Conservation (phyloP, 192 early-diverging fungal species). For the Coemansia sp. region DNA sequence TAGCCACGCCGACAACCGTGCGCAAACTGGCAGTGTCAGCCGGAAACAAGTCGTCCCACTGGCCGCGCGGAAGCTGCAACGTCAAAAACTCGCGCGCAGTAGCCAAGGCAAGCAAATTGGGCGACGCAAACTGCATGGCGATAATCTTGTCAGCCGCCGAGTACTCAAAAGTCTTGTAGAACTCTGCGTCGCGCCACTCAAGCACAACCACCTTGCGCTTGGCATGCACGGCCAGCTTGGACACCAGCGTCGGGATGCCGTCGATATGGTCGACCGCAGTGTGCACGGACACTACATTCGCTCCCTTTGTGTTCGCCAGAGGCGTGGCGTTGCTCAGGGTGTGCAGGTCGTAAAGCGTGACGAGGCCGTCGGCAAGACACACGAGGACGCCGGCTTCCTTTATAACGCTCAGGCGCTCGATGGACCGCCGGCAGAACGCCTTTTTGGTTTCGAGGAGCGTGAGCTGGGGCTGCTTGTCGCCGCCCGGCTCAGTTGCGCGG, state of each 20-base stretch:
- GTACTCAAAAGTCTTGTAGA: slow-evolving; percentile 68
- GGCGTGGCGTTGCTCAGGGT: slow-evolving; percentile 65
- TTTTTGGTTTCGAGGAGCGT: slow-evolving; percentile 65
- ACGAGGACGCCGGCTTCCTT: slow-evolving; percentile 72
- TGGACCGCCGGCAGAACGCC: slow-evolving; percentile 64
- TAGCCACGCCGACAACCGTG: slow-evolving; percentile 32
- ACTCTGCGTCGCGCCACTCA: slow-evolving; percentile 74
- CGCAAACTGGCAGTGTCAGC: slow-evolving; percentile 47
- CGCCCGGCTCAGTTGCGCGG: slow-evolving; percentile 46
- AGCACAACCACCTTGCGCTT: slow-evolving; percentile 70
- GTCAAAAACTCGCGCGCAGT: slow-evolving; percentile 50
- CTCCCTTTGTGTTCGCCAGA: slow-evolving; percentile 72
- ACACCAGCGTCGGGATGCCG: slow-evolving; percentile 63
- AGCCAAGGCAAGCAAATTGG: slow-evolving; percentile 56
- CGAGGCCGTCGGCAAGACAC: slow-evolving; percentile 66
- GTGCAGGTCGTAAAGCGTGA: slow-evolving; percentile 72
- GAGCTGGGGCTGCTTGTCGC: slow-evolving; percentile 29
- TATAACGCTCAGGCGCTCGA: slow-evolving; percentile 74
- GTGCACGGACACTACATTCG: slow-evolving; percentile 70
- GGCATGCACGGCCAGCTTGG: slow-evolving; percentile 71
- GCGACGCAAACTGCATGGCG: slow-evolving; percentile 75
- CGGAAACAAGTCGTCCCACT: slow-evolving; percentile 52
- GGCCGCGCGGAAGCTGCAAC: slow-evolving; percentile 46
- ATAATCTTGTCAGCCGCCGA: slow-evolving; percentile 66
- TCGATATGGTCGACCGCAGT: slow-evolving; percentile 67